phyloP scores from a whole-genome alignment of 352 stramenopile species.

The Phytophthora europaea region DNA sequence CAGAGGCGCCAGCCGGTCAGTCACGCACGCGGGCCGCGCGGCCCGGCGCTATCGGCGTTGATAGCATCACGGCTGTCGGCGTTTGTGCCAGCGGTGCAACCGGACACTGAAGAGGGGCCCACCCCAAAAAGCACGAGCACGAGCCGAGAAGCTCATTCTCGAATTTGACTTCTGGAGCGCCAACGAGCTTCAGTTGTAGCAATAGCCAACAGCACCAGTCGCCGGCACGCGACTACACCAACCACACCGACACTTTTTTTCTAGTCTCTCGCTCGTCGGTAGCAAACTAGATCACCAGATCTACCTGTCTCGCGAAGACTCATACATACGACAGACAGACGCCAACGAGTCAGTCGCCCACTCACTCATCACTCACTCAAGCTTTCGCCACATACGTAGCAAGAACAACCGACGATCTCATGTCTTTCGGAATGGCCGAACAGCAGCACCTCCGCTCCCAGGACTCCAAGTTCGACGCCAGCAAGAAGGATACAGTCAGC shows the following conservation, averaged over 20 bases:
- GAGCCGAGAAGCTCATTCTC: conserved; percentile 39
- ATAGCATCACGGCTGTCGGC: conserved; percentile 45
- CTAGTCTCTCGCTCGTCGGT: conserved; percentile 20
- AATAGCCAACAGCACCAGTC: conserved; percentile 20
- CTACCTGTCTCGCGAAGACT: conserved; percentile 2
- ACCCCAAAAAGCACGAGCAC: conserved; percentile 16
- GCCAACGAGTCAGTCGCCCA: conserved; percentile 26
- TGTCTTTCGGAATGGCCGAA: conserved; percentile 43
- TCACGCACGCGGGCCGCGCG: conserved; percentile 32
- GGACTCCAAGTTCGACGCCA: conserved; percentile 21
- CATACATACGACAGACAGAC: conserved; percentile 24
- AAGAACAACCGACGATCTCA: conserved; percentile 14
- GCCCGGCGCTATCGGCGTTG: conserved; percentile 32
- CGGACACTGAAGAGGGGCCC: conserved; percentile 37
- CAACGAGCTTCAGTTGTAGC: conserved; percentile 24
- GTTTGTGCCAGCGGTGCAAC: conserved; percentile 44
- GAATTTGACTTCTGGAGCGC: conserved; percentile 35
- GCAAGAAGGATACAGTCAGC: conserved; percentile 12
- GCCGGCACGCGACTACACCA: conserved; percentile 21
- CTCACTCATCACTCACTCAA: conserved; percentile 19
- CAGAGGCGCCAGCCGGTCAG: conserved; percentile 31
- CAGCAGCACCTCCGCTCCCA: conserved; percentile 28
- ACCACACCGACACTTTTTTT: conserved; percentile 8
- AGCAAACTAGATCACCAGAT: conserved; percentile 34
- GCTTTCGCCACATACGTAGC: conserved; percentile 20